phyloP scores from a whole-genome alignment of 306 rosid species.

The Dicorynia guianensis region DNA sequence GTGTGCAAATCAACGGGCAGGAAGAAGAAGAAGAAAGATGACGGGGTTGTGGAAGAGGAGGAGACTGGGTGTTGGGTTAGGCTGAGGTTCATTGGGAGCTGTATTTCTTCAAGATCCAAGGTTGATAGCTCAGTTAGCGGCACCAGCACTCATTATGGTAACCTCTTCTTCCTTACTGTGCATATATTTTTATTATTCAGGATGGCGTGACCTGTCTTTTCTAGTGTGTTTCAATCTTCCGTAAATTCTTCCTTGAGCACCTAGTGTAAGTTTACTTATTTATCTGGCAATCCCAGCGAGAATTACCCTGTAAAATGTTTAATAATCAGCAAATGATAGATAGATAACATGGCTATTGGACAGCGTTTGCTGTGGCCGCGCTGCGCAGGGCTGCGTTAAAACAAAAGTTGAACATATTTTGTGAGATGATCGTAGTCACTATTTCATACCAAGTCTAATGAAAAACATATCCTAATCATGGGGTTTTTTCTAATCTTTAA shows the following conservation, averaged over 20 bases:
- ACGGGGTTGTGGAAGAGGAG: constrained; percentile 58
- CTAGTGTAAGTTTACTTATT: constrained; percentile 11
- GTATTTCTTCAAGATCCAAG: constrained; percentile 99
- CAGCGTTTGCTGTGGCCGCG: neutral
- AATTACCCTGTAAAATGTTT: constrained; percentile 1
- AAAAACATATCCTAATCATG: constrained; percentile 3
- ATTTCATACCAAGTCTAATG: neutral
- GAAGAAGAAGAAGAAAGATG: constrained; percentile 70
- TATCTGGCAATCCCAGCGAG: neutral
- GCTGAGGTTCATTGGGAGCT: constrained; percentile 78
- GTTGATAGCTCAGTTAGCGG: constrained; percentile 92
- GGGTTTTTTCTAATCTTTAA: neutral
- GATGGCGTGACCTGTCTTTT: constrained; percentile 13
- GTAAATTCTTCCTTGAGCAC: neutral
- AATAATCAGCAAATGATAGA: neutral
- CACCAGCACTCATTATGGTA: constrained; percentile 81
- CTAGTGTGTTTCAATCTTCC: neutral
- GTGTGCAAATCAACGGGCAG: constrained; percentile 67
- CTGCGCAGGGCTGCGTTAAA: constrained; percentile 18
- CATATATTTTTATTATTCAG: constrained; percentile 6
- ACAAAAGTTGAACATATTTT: constrained; percentile 14
- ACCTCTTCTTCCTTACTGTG: constrained; percentile 35
- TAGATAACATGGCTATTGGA: neutral
- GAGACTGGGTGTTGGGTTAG: constrained; percentile 84
- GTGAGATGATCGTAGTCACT: constrained; percentile 19